Base-by-base conservation (phyloP, 129 eudicot genomes). In the Lactuca sativa region DNA sequence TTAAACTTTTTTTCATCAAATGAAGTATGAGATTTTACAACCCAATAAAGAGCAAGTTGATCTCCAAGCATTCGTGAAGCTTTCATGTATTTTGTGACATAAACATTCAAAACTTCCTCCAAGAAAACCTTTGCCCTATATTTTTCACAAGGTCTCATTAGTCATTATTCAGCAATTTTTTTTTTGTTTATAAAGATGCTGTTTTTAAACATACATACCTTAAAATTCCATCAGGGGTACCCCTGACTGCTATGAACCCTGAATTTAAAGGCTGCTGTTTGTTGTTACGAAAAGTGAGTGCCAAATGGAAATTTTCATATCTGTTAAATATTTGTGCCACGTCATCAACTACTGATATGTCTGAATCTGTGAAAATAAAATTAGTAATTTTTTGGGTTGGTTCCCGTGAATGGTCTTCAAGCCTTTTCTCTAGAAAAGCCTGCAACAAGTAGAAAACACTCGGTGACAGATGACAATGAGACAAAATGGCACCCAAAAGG, bases 11-110 rank as follows among this genome's bases (percentile, higher is more conserved):
- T 81, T 44, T 68, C 30, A 74, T 89, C 80, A 44, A 93, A 85
- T 53, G 84, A 73, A 74, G 88, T 79, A 8, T 85, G 80, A 16
- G 98, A 89, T 70, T 74, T 89, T 72, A 93, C 77, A 25, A 93
- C 88, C 80, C 86, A 89, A 16, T 85, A 89, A 68, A 92, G 86
- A 21, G 98, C 96, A 74, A 89, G 78, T 76, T 92, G 98, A 75
- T 92, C 98, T 72, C 98, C 96, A 70, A 92, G 96, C 96, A 92
- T 92, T 71, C 96, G 78, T 17, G 96, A 92, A 61, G 95, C 95
- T 72, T 71, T 80, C 96, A 86, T 86, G 82, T 73, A 89, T 70
- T 78, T 85, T 13, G 86, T 54, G 64, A 61, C 79, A 59, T 92
- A 92, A 77, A 80, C 86, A 70, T 85, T 54, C 64, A 89, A 78